A percentile compares a stretch with the other conserved stretches of the same genome.
These are phyloP conservation scores for Dorcoceras hygrometricum DNA, from an alignment of 257 asterid genomes.

Conservation along the genomic window DNA sequence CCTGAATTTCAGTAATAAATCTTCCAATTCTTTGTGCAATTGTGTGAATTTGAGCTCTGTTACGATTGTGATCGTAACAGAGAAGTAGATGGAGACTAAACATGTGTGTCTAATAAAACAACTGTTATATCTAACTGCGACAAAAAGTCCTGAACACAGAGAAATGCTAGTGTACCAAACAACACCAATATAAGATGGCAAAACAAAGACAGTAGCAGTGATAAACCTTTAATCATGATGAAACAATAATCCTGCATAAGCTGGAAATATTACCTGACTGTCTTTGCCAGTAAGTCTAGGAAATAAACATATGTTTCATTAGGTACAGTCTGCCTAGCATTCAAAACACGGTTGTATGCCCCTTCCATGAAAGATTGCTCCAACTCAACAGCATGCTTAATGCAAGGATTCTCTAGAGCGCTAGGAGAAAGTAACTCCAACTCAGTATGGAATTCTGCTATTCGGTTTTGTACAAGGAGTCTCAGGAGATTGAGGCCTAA, in stretches of 20 bases:
- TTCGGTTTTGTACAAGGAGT: slow-evolving; percentile 92
- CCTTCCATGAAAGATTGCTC: slow-evolving; percentile 99
- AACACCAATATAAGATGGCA: no score
- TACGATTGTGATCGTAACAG: no score
- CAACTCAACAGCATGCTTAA: slow-evolving; percentile 91
- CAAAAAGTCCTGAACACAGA: background rate
- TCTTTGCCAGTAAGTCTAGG: slow-evolving; percentile 96
- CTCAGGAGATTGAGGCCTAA: slow-evolving; percentile 96
- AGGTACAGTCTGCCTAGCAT: slow-evolving; percentile 88
- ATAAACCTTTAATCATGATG: no score
- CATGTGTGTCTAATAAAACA: no score
- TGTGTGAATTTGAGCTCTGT: no score
- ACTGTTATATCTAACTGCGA: background rate
- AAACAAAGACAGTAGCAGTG: no score
- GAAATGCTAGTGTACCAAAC: no score
- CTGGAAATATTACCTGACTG: slow-evolving; percentile 59
- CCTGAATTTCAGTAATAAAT: no score
- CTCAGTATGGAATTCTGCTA: slow-evolving; percentile 95
- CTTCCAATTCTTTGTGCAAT: no score
- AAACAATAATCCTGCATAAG: no score
- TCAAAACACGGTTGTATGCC: slow-evolving; percentile 88
- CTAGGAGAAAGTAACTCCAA: slow-evolving; percentile 70
- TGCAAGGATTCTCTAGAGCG: slow-evolving; percentile 87
- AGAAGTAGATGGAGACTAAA: no score
- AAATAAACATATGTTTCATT: slow-evolving; percentile 78